Conservation (phyloP, 306 rosid genomes). For the Astragalus glycyphyllos region DNA sequence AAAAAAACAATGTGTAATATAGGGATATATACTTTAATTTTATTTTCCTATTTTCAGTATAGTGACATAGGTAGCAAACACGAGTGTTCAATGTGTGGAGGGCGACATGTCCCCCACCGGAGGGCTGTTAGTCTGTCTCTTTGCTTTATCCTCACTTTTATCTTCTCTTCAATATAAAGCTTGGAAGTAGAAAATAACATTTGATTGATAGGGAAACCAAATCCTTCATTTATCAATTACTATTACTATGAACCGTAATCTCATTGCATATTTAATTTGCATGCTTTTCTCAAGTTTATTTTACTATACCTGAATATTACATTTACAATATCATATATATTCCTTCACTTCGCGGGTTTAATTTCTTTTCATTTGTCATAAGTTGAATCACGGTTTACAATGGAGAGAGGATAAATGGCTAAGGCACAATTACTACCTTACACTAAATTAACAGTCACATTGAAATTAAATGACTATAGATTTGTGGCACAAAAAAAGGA, state of each 20-base stretch:
- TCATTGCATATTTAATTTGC: too few species aligned
- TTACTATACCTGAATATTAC: too few species aligned
- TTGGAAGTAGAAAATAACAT: constrained; percentile 7
- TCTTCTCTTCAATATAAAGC: constrained; percentile 26
- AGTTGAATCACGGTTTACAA: too few species aligned
- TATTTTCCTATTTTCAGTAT: neutral
- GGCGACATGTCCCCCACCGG: constrained; percentile 49
- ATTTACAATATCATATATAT: too few species aligned
- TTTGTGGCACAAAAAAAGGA: constrained; percentile 20
- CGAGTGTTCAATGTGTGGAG: constrained; percentile 33
- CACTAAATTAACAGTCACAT: too few species aligned
- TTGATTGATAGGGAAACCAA: constrained; percentile 37
- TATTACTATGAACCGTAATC: too few species aligned
- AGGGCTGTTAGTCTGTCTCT: constrained; percentile 31
- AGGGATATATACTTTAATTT: neutral
- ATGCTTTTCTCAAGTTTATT: too few species aligned
- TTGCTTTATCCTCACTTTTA: constrained; percentile 40
- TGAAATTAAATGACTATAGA: constrained; percentile 22
- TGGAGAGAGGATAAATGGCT: too few species aligned
- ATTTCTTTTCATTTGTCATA: too few species aligned
- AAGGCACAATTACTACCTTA: too few species aligned
- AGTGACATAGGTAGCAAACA: constrained; percentile 22
- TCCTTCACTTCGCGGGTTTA: too few species aligned
- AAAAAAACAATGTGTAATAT: neutral
- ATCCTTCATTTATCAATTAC: neutral